phyloP scores from a whole-genome alignment of 768 basidiomycete genomes.

The Boletus tomentosulus region DNA sequence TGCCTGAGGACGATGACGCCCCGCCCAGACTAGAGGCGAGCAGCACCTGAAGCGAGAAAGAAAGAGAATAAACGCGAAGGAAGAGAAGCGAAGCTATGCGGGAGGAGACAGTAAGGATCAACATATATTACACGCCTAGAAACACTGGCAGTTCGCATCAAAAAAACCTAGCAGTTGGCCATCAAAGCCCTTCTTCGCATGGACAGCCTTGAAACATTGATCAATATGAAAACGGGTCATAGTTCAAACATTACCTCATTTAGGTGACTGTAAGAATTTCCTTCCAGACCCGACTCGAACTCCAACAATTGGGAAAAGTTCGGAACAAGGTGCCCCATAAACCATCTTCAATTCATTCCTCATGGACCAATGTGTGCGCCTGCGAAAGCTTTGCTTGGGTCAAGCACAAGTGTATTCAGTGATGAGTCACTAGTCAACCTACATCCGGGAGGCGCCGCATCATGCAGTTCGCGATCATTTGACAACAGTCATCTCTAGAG shows the following conservation, averaged over 20 bases:
- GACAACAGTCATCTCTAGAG: too few species aligned
- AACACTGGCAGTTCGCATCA: slow-evolving; percentile 19
- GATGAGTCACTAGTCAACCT: too few species aligned
- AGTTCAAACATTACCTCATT: not conserved
- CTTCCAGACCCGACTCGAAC: not conserved
- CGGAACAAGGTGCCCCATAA: too few species aligned
- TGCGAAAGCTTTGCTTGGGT: too few species aligned
- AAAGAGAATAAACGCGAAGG: not conserved
- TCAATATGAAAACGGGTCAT: not conserved
- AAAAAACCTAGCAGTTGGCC: slow-evolving; percentile 2
- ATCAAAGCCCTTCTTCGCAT: slow-evolving; percentile 10
- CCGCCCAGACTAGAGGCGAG: not conserved
- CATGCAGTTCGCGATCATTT: too few species aligned
- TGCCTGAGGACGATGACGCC: not conserved
- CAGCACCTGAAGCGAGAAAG: not conserved
- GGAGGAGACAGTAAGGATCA: not conserved
- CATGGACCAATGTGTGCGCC: not conserved
- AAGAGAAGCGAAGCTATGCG: not conserved
- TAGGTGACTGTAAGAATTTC: not conserved
- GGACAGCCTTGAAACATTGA: slow-evolving; percentile 12
- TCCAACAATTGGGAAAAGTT: too few species aligned
- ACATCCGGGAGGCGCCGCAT: too few species aligned
- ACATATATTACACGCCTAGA: not conserved
- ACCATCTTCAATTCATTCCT: too few species aligned
- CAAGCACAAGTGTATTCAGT: too few species aligned